Percentiles rank a stretch among this genome's conserved stretches.
Evolutionary conservation across 2,329 filamentous ascomycete genomes (phyloP).

Genomic region (Microdochium paspali): DNA sequence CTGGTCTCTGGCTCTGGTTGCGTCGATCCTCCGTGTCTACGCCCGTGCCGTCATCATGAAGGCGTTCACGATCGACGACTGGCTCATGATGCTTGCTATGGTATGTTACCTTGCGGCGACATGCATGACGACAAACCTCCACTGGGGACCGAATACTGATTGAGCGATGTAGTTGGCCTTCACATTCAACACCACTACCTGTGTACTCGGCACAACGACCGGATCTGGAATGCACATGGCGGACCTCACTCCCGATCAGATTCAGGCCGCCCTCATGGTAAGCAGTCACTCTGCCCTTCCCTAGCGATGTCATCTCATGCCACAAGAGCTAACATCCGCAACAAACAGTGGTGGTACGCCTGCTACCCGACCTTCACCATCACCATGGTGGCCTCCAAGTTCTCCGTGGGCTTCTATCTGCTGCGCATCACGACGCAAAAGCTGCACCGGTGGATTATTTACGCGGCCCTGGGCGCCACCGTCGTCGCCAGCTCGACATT

Average conservation of each 20-base stretch:
- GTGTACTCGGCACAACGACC: not conserved
- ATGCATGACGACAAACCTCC: too few species aligned
- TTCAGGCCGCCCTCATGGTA: not conserved
- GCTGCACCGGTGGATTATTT: constrained; percentile 23
- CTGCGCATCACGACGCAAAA: constrained; percentile 25
- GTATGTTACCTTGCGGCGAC: not conserved
- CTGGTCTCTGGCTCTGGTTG: not conserved
- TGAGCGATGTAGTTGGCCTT: not conserved
- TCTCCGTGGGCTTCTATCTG: constrained; percentile 29
- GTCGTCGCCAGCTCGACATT: constrained; percentile 24
- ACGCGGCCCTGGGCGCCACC: constrained; percentile 22
- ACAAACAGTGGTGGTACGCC: not conserved
- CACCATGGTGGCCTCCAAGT: not conserved
- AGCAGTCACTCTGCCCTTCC: too few species aligned
- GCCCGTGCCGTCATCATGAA: not conserved
- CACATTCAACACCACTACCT: not conserved
- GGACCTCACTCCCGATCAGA: not conserved
- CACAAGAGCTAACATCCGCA: too few species aligned
- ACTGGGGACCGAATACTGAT: not conserved
- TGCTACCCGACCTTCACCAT: not conserved
- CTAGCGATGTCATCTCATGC: too few species aligned
- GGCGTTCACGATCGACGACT: not conserved
- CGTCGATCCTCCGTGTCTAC: not conserved
- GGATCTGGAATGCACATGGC: not conserved
- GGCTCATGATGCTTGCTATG: not conserved